These are phyloP conservation scores for Xylaria venustula DNA, from an alignment of 495 filamentous ascomycete genomes.

Conservation along the genomic window DNA sequence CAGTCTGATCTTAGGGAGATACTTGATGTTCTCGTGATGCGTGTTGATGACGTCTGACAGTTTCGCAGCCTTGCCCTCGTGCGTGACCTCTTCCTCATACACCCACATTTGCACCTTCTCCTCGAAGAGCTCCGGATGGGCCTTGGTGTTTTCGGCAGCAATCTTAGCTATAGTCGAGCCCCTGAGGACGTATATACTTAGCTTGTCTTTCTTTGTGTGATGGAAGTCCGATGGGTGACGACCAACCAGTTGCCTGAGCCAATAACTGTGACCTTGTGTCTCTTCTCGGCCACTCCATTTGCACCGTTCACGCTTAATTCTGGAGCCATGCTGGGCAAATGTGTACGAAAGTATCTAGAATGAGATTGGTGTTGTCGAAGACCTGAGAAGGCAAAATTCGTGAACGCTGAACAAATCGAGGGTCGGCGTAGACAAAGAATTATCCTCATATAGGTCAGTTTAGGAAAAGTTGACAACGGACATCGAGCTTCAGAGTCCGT, in stretches of 20 bases:
- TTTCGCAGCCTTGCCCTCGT: constrained; percentile 74
- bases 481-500: neutral
- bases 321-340: constrained; percentile 12
- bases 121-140: constrained; percentile 77
- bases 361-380: neutral
- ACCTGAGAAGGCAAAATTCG: neutral
- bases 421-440: constrained; percentile 1
- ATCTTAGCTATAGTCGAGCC: constrained; percentile 97
- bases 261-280: constrained; percentile 92
- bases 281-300: constrained; percentile 47
- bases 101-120: constrained; percentile 96
- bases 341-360: constrained; percentile 2
- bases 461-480: neutral
- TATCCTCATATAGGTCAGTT: constrained; percentile 7
- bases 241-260: constrained; percentile 94
- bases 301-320: constrained; percentile 7
- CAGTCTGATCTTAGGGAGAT: constrained; percentile 82
- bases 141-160: constrained; percentile 83
- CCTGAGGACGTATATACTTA: constrained; percentile 44
- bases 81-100: constrained; percentile 79
- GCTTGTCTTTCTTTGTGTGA: neutral
- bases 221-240: neutral
- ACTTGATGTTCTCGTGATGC: constrained; percentile 95
- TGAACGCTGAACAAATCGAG: neutral
- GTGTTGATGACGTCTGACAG: constrained; percentile 89